Conservation (phyloP, 495 filamentous ascomycete species). For the Trichocladium uniseriatum region DNA sequence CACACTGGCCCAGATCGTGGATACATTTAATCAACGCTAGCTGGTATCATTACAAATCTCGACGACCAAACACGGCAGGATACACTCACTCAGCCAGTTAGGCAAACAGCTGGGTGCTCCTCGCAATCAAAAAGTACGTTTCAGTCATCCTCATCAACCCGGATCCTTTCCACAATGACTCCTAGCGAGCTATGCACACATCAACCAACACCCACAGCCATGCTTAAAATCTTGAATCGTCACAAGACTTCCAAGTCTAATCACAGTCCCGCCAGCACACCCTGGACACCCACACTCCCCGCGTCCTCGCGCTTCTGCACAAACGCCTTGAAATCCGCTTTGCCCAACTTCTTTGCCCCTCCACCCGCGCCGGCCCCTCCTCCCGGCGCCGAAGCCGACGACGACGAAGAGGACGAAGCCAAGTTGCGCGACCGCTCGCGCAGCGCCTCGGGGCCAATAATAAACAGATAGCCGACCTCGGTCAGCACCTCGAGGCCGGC, state of each 20-base stretch:
- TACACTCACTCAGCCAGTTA: background rate
- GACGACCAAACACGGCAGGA: no score
- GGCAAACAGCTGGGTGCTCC: no score
- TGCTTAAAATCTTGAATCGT: no score
- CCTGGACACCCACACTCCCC: conserved; percentile 69
- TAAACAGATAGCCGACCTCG: conserved; percentile 95
- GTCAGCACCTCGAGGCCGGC: conserved; percentile 70
- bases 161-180: no score
- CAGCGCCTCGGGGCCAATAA: conserved; percentile 83
- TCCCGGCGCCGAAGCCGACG: conserved; percentile 1
- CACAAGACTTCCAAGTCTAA: no score
- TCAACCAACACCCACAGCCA: no score
- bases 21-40: background rate
- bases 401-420: conserved; percentile 24
- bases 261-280: conserved; percentile 51
- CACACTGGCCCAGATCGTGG: no score
- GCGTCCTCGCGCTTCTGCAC: conserved; percentile 74
- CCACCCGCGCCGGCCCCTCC: background rate
- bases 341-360: conserved; percentile 43
- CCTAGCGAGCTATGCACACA: no score
- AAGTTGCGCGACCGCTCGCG: conserved; percentile 59
- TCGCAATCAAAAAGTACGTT: no score
- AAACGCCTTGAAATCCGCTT: conserved; percentile 74
- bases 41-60: background rate
- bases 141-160: no score